Evolutionary conservation across 371 early-diverging fungal genomes (phyloP), one percentile per base, ranked within the genome.

Genomic region (Rhizopus sp.): DNA sequence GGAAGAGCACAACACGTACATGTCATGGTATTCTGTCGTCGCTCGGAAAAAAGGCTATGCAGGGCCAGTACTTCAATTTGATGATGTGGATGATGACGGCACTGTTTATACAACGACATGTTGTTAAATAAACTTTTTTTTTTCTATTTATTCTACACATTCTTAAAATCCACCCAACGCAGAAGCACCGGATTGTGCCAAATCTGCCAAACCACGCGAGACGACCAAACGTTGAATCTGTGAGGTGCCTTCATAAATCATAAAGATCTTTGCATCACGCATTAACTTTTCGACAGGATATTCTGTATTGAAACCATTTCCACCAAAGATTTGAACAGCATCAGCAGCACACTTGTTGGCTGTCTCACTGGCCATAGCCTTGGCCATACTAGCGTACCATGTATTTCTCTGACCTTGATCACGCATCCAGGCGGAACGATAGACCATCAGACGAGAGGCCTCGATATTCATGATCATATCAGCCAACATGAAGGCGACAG

Each of bases 261-360:
- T 90, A 80, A 94, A 96, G 64, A 96, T 95, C 77, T 93, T 95
- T 48, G 95, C 93, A 62, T 94, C 95, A 52, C 92, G 84, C 80
- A 87, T 92, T 53, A 94, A 78, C 78, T 96, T 95, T 72, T 95
- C 96, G 4, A 94, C 94, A 0, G 90, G 91, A 68, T 88, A 91
- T 66, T 89, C 90, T 7, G 72, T 83, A 81, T 95, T 95, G 84
- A 88, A 93, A 3, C 96, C 98, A 69, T 93, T 93, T 49, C 97
- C 97, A 32, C 98, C 98, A 84, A 94, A 95, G 67, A 97, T 93
- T 73, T 97, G 98, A 12, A 96, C 95, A 3, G 97, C 96, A 67
- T 96, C 96, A 7, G 92, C 85, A 7, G 98, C 96, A 55, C 91
- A 85, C 80, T 94, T 95, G 80, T 96, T 96, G 42, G 98, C 98